These are phyloP conservation scores for Dipodascopsis uninucleata DNA, from an alignment of 805 yeast species.

Conservation along the genomic window DNA sequence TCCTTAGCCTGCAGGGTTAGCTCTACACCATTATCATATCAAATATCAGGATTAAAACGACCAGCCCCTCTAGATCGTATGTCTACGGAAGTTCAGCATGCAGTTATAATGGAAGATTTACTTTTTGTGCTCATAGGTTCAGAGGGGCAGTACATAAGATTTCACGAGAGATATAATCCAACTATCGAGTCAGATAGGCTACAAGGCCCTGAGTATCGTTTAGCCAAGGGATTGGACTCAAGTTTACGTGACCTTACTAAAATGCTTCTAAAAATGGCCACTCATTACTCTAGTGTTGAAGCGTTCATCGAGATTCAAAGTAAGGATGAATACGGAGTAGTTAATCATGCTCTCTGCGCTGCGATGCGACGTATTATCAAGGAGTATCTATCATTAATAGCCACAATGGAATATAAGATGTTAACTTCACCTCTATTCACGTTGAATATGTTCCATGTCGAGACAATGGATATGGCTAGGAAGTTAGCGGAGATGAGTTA, in stretches of 20 bases:
- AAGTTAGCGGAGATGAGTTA: conserved; percentile 57
- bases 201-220: conserved; percentile 70
- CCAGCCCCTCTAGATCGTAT: conserved; percentile 15
- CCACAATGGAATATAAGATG: conserved; percentile 53
- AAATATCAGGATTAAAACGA: conserved; percentile 3
- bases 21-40: conserved; percentile 19
- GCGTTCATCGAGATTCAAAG: conserved; percentile 62
- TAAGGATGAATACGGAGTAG: conserved; percentile 57
- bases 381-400: conserved; percentile 32
- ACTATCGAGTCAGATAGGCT: conserved; percentile 42
- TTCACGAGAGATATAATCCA: conserved; percentile 58
- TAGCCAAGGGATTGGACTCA: conserved; percentile 68
- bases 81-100: conserved; percentile 62
- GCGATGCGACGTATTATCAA: conserved; percentile 49
- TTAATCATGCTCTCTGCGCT: conserved; percentile 67
- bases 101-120: conserved; percentile 66
- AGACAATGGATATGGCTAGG: conserved; percentile 39
- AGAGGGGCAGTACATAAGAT: conserved; percentile 76
- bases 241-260: conserved; percentile 67
- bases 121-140: conserved; percentile 53
- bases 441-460: conserved; percentile 56
- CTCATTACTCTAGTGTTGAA: conserved; percentile 54
- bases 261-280: conserved; percentile 59
- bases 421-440: conserved; percentile 50
- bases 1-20: conserved; percentile 14